phyloP scores from a whole-genome alignment of 148 eudicot species.

The Camellia sinensis region DNA sequence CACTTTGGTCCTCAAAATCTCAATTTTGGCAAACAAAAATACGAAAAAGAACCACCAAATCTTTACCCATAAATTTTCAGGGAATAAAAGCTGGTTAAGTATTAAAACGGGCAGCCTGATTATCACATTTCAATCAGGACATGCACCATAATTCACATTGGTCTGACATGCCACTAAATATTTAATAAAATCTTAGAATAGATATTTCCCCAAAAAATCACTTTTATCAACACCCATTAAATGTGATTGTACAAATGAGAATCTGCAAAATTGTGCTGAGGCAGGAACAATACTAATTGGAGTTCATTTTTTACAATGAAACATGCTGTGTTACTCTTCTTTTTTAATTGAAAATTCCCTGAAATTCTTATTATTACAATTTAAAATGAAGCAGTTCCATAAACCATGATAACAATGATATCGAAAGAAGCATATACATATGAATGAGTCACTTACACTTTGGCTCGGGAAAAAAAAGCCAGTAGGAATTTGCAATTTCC shows the following conservation, averaged over 20 bases:
- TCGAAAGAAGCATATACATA: neutral
- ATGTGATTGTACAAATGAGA: neutral
- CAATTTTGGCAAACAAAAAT: no score
- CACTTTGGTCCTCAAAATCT: no score
- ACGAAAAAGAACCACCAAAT: neutral
- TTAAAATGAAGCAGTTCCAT: slow-evolving; percentile 9
- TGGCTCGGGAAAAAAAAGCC: slow-evolving; percentile 81
- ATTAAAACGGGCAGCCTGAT: neutral
- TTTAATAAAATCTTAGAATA: neutral
- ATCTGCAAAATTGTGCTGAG: neutral
- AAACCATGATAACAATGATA: neutral
- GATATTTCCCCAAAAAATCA: neutral
- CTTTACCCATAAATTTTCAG: neutral
- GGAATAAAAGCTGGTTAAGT: neutral
- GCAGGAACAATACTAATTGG: neutral
- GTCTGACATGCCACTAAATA: neutral
- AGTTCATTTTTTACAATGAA: neutral
- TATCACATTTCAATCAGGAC: neutral
- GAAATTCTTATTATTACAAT: neutral
- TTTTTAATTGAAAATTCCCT: neutral
- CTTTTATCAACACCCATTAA: neutral
- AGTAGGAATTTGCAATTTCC: slow-evolving; percentile 66
- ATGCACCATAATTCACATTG: neutral
- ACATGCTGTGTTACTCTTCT: neutral
- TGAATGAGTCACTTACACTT: slow-evolving; percentile 48